A percentile compares a stretch with the other conserved stretches of the same genome.
These are phyloP conservation scores for Serendipita vermifera DNA, from an alignment of 768 basidiomycete genomes.

Conservation along the genomic window DNA sequence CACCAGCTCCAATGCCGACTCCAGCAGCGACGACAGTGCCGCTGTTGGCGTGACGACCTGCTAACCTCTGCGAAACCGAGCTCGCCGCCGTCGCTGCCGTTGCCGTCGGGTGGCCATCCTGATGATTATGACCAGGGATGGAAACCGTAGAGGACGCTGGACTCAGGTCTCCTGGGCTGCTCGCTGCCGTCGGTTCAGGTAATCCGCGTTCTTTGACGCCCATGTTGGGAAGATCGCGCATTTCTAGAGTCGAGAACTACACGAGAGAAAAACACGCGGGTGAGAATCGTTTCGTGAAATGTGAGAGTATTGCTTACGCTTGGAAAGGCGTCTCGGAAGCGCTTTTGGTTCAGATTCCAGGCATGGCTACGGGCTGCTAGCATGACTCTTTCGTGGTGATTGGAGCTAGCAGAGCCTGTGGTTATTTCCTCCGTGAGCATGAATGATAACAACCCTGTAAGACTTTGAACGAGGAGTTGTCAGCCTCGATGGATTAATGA, in stretches of 20 bases:
- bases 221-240: conserved; percentile 86
- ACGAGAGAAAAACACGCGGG: conserved; percentile 15
- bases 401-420: conserved; percentile 77
- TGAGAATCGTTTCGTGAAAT: background rate
- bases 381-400: conserved; percentile 60
- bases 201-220: conserved; percentile 61
- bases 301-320: conserved; percentile 45
- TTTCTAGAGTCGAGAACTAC: conserved; percentile 55
- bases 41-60: conserved; percentile 5
- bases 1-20: background rate
- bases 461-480: conserved; percentile 31
- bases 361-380: conserved; percentile 71
- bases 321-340: conserved; percentile 80
- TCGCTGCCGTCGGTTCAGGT: conserved; percentile 22
- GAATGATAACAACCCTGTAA: conserved; percentile 87
- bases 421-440: conserved; percentile 97
- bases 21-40: conserved; percentile 19
- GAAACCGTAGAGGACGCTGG: conserved; percentile 15
- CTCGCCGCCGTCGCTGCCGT: conserved; percentile 1
- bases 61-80: conserved; percentile 20
- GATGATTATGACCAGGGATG: too few species aligned
- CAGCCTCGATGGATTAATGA: conserved; percentile 13
- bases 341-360: conserved; percentile 69
- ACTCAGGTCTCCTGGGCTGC: conserved; percentile 18
- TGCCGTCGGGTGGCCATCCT: background rate